Evolutionary conservation across 768 basidiomycete species (phyloP).

Genomic region (Serendipita sp.): DNA sequence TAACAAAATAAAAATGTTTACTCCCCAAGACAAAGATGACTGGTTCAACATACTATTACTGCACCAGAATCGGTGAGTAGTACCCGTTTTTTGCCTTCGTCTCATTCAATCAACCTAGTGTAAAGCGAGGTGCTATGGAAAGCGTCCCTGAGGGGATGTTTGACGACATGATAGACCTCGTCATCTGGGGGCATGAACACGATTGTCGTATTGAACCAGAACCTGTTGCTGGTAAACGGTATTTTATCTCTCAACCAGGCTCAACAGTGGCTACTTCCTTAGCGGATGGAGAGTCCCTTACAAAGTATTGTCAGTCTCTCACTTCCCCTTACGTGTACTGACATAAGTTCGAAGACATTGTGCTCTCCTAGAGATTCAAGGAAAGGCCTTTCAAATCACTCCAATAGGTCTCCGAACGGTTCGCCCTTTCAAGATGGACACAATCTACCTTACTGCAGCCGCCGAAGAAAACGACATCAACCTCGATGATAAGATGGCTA

Average conservation of each 20-base stretch:
- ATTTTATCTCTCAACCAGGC: constrained; percentile 88
- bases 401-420: constrained; percentile 83
- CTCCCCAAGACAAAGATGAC: constrained; percentile 76
- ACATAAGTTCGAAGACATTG: constrained; percentile 54
- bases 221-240: constrained; percentile 77
- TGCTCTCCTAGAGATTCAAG: constrained; percentile 74
- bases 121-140: constrained; percentile 87
- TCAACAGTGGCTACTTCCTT: constrained; percentile 90
- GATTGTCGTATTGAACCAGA: constrained; percentile 90
- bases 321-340: not conserved
- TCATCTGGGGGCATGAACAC: constrained; percentile 98
- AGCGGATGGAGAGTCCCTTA: constrained; percentile 80
- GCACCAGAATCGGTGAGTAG: constrained; percentile 83
- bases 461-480: constrained; percentile 67
- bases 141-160: constrained; percentile 95
- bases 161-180: constrained; percentile 83
- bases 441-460: constrained; percentile 55
- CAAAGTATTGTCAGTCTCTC: constrained; percentile 43
- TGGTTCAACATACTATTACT: constrained; percentile 93
- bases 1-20: constrained; percentile 90
- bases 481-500: constrained; percentile 64
- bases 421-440: constrained; percentile 84
- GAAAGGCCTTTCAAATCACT: constrained; percentile 71
- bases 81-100: not conserved
- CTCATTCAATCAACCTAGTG: constrained; percentile 30